Evolutionary conservation across 306 rosid species (phyloP).

Genomic region (Hippophae rhamnoides): DNA sequence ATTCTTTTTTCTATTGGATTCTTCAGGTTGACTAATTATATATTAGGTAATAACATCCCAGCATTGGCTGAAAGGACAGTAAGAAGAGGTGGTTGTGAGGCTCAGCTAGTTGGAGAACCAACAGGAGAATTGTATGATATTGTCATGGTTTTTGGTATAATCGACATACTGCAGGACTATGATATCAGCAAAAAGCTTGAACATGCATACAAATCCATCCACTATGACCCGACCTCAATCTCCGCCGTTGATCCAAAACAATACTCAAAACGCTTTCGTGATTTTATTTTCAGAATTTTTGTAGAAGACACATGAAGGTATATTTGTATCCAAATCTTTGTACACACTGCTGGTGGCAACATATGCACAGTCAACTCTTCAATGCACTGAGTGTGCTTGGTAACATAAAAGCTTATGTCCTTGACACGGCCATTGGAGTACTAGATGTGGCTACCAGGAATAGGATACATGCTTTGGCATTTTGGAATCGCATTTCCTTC

Average conservation of each 20-base stretch:
- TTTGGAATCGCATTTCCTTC: slow-evolving; percentile 14
- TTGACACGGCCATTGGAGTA: slow-evolving; percentile 23
- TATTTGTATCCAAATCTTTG: slow-evolving; percentile 28
- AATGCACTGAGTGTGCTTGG: slow-evolving; percentile 21
- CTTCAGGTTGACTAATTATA: slow-evolving; percentile 46
- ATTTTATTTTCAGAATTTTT: slow-evolving; percentile 84
- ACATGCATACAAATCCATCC: slow-evolving; percentile 93
- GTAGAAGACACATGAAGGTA: slow-evolving; percentile 62
- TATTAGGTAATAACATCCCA: slow-evolving; percentile 74
- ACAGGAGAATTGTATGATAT: slow-evolving; percentile 72
- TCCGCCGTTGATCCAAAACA: slow-evolving; percentile 97
- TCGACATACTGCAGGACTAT: slow-evolving; percentile 93
- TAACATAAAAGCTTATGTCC: slow-evolving; percentile 19
- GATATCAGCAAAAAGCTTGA: slow-evolving; percentile 93
- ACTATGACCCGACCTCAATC: slow-evolving; percentile 69
- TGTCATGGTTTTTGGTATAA: slow-evolving; percentile 64
- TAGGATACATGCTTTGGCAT: slow-evolving; percentile 15
- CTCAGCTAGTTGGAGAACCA: slow-evolving; percentile 76
- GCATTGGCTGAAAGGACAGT: slow-evolving; percentile 61
- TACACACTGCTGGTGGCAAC: slow-evolving; percentile 19
- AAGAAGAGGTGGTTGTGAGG: slow-evolving; percentile 38
- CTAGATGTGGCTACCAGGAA: slow-evolving; percentile 22
- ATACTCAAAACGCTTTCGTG: slow-evolving; percentile 87
- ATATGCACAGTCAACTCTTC: slow-evolving; percentile 28
- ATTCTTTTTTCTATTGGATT: neutral